A percentile compares a stretch with the other conserved stretches of the same genome.
These are phyloP conservation scores for Claviceps pazoutovae DNA, from an alignment of 2,329 filamentous ascomycete genomes.

Conservation along the genomic window DNA sequence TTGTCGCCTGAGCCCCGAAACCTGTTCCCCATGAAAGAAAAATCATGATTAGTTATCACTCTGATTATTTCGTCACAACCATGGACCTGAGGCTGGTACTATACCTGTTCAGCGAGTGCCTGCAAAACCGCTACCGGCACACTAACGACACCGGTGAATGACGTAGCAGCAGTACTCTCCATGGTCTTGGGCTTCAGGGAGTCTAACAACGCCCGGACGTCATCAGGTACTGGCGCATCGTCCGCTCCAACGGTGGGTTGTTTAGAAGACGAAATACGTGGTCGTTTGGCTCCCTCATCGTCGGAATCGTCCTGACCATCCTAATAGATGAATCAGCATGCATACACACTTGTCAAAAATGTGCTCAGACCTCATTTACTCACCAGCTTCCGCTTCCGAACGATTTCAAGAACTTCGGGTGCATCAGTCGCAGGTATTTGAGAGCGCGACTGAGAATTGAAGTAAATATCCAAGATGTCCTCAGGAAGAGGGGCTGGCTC, in stretches of 20 bases:
- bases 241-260: conserved; percentile 11
- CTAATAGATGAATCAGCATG: not conserved
- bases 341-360: not conserved
- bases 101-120: conserved; percentile 24
- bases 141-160: conserved; percentile 11
- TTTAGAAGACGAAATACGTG: conserved; percentile 13
- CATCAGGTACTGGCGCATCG: conserved; percentile 19
- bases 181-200: conserved; percentile 8
- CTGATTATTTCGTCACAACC: not conserved
- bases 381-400: conserved; percentile 36
- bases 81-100: conserved; percentile 1
- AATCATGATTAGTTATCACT: not conserved
- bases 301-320: conserved; percentile 19
- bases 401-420: conserved; percentile 12
- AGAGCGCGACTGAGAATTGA: conserved; percentile 22
- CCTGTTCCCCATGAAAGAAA: conserved; percentile 8
- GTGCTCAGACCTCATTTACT: conserved; percentile 11
- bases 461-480: conserved; percentile 34
- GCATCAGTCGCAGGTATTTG: conserved; percentile 13
- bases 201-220: conserved; percentile 17
- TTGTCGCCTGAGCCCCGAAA: conserved; percentile 17
- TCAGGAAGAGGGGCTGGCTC: conserved; percentile 33
- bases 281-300: conserved; percentile 15
- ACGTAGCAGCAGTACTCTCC: conserved; percentile 2
- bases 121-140: conserved; percentile 24